phyloP scores from a whole-genome alignment of 192 early-diverging fungal genomes.

The Podila minutissima region DNA sequence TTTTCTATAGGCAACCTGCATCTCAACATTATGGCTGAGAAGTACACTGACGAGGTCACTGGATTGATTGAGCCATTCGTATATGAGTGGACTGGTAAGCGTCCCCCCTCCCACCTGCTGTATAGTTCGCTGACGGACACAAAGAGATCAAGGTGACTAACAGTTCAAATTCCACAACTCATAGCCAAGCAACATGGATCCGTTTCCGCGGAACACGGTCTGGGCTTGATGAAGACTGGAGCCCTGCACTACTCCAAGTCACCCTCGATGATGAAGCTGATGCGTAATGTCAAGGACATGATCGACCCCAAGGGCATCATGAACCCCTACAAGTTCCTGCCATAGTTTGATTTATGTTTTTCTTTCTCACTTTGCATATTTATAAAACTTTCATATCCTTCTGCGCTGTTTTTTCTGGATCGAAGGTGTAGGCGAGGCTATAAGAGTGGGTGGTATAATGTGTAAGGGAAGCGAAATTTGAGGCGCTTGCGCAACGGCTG shows the following conservation, averaged over 20 bases:
- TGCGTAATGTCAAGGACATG: conserved; percentile 88
- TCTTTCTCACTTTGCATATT: background rate
- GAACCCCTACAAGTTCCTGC: conserved; percentile 87
- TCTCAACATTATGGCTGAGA: conserved; percentile 83
- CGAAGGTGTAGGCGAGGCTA: too few relatives aligned
- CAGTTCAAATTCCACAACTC: background rate
- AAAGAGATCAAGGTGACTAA: background rate
- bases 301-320: conserved; percentile 97
- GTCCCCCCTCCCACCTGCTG: too few relatives aligned
- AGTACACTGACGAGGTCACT: conserved; percentile 70
- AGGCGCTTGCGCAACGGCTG: too few relatives aligned
- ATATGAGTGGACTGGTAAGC: conserved; percentile 81
- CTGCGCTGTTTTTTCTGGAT: too few relatives aligned
- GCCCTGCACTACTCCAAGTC: conserved; percentile 88
- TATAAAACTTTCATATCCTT: background rate
- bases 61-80: conserved; percentile 90
- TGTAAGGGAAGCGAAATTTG: too few relatives aligned
- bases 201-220: conserved; percentile 78
- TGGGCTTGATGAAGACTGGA: conserved; percentile 85
- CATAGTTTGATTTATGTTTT: background rate
- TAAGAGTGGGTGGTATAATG: too few relatives aligned
- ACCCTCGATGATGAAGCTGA: conserved; percentile 80
- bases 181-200: conserved; percentile 39
- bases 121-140: too few relatives aligned
- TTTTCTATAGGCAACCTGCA: conserved; percentile 80